These are phyloP conservation scores for Amborella trichopoda DNA, from an alignment of 164 flowering plant species.

Conservation along the genomic window DNA sequence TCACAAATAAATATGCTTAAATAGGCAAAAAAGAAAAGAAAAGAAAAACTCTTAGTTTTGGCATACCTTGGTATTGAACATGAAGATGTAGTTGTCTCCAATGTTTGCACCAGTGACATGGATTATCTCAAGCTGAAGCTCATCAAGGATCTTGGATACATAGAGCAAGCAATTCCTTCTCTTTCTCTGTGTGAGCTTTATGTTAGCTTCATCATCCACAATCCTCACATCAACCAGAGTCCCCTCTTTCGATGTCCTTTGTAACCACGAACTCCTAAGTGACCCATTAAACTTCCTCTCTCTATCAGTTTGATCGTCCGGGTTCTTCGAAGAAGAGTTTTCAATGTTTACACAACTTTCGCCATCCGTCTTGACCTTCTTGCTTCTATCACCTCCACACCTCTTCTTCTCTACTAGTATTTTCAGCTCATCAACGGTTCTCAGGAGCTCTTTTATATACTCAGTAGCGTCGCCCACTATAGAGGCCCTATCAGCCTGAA, in stretches of 20 bases:
- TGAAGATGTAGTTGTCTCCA: conserved; percentile 71
- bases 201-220: conserved; percentile 83
- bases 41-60: background rate
- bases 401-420: conserved; percentile 71
- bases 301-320: conserved; percentile 17
- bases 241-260: conserved; percentile 68
- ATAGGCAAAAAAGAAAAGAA: background rate
- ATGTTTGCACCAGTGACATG: conserved; percentile 91
- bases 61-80: conserved; percentile 82
- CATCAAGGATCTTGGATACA: conserved; percentile 77
- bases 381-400: conserved; percentile 40
- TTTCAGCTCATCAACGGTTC: conserved; percentile 65
- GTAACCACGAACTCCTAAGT: conserved; percentile 81
- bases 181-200: conserved; percentile 78
- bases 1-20: background rate
- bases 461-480: conserved; percentile 79
- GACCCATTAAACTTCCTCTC: conserved; percentile 41
- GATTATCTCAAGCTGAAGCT: conserved; percentile 76
- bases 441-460: conserved; percentile 70
- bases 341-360: conserved; percentile 28
- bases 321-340: conserved; percentile 16
- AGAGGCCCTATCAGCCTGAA: conserved; percentile 77
- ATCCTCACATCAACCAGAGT: conserved; percentile 88
- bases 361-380: conserved; percentile 30
- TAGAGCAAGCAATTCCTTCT: conserved; percentile 59